Evolutionary conservation across 371 early-diverging fungal species (phyloP).

Genomic region (Circinella minor): DNA sequence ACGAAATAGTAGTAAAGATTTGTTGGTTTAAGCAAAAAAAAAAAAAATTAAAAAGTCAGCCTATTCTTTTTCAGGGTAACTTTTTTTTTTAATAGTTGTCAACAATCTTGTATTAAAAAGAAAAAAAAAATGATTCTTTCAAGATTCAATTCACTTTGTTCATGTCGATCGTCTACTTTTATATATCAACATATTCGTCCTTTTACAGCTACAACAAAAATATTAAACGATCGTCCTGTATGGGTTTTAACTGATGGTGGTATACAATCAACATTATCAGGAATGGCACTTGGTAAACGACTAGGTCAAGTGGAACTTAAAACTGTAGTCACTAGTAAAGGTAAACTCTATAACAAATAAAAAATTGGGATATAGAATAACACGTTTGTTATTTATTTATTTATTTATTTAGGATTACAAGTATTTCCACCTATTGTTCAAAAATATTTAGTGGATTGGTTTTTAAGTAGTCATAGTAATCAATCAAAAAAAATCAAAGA

Average conservation of each 20-base stretch:
- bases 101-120: background rate
- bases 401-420: slow-evolving; percentile 9
- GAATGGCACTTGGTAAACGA: slow-evolving; percentile 19
- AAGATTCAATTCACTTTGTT: background rate
- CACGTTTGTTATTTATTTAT: too few relatives aligned
- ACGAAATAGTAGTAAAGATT: too few relatives aligned
- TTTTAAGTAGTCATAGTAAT: background rate
- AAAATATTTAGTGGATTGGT: slow-evolving; percentile 25
- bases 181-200: background rate
- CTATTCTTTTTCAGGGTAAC: background rate
- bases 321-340: slow-evolving; percentile 14
- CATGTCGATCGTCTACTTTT: background rate
- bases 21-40: too few relatives aligned
- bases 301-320: slow-evolving; percentile 18
- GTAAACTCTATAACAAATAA: background rate
- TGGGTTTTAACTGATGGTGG: slow-evolving; percentile 30
- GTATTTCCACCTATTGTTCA: slow-evolving; percentile 22
- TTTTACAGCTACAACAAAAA: background rate
- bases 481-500: background rate
- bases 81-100: slow-evolving; percentile 2
- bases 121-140: too few relatives aligned
- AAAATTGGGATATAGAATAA: background rate
- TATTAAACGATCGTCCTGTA: slow-evolving; percentile 6
- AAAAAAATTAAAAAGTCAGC: background rate
- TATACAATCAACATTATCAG: slow-evolving; percentile 21